Evolutionary conservation across 768 basidiomycete genomes (phyloP).

Genomic region (Kwoniella pini): DNA sequence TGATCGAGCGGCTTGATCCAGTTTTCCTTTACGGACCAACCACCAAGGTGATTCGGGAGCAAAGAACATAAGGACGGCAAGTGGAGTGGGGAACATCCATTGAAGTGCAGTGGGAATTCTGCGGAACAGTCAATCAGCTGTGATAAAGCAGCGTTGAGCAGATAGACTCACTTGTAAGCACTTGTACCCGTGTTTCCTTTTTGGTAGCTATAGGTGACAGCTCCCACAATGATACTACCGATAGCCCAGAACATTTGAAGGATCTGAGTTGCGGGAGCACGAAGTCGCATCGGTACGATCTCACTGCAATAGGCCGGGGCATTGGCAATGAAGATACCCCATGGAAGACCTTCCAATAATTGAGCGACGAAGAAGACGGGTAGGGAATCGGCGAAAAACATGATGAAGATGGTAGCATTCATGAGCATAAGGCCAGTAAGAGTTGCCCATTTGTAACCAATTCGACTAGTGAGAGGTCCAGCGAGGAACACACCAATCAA

Average conservation of each 20-base stretch:
- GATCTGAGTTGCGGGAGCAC: constrained; percentile 47
- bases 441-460: constrained; percentile 46
- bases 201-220: constrained; percentile 38
- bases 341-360: constrained; percentile 43
- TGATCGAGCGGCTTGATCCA: constrained; percentile 35
- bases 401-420: constrained; percentile 44
- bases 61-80: constrained; percentile 41
- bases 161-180: constrained; percentile 39
- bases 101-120: constrained; percentile 46
- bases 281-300: constrained; percentile 48
- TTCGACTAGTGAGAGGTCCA: constrained; percentile 35
- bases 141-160: background rate
- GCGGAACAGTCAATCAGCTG: background rate
- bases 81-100: constrained; percentile 50
- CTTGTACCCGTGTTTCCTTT: constrained; percentile 11
- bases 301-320: constrained; percentile 48
- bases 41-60: constrained; percentile 53
- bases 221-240: constrained; percentile 51
- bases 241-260: constrained; percentile 53
- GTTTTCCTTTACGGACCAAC: constrained; percentile 46
- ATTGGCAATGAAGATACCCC: constrained; percentile 50
- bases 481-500: constrained; percentile 47
- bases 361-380: constrained; percentile 41
- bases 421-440: constrained; percentile 34
- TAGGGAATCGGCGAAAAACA: constrained; percentile 44